Conservation (phyloP, 116 monocot species). For the Dioscorea cayenensis region DNA sequence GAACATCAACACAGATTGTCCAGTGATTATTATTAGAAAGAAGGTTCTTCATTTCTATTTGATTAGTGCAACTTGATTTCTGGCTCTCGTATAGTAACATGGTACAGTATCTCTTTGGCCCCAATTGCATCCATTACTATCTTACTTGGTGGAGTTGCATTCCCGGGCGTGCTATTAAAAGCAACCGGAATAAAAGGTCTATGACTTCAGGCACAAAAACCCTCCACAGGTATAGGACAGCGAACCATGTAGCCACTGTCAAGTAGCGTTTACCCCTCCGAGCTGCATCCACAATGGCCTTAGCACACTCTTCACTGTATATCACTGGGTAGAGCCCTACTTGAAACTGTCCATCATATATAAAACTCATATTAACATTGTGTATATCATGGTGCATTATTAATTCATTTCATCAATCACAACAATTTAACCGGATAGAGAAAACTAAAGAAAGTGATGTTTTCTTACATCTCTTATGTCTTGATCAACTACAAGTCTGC, state of each 20-base stretch:
- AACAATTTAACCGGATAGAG: neutral
- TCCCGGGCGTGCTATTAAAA: conserved; percentile 19
- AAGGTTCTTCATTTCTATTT: too few species aligned
- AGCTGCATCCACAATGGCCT: conserved; percentile 37
- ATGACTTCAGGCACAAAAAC: conserved; percentile 41
- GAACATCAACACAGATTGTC: too few species aligned
- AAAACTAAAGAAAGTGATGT: neutral
- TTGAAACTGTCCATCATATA: conserved; percentile 20
- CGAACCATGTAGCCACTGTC: conserved; percentile 50
- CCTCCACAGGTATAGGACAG: conserved; percentile 22
- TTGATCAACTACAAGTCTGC: conserved; percentile 32
- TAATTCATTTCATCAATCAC: neutral
- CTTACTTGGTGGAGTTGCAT: conserved; percentile 18
- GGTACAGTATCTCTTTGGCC: conserved; percentile 32
- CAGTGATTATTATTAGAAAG: too few species aligned
- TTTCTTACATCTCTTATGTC: conserved; percentile 48
- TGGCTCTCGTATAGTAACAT: conserved; percentile 22
- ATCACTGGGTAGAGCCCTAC: conserved; percentile 27
- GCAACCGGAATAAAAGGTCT: conserved; percentile 29
- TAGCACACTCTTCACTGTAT: conserved; percentile 30
- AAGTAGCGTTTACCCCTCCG: conserved; percentile 34
- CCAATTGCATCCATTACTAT: conserved; percentile 27
- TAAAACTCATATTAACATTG: neutral
- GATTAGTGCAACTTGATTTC: neutral
- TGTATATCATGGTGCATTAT: neutral